Percentiles rank a stretch among this genome's conserved stretches.
phyloP scores from a whole-genome alignment of 345 rosid genomes.

The Euphorbia peplus region DNA sequence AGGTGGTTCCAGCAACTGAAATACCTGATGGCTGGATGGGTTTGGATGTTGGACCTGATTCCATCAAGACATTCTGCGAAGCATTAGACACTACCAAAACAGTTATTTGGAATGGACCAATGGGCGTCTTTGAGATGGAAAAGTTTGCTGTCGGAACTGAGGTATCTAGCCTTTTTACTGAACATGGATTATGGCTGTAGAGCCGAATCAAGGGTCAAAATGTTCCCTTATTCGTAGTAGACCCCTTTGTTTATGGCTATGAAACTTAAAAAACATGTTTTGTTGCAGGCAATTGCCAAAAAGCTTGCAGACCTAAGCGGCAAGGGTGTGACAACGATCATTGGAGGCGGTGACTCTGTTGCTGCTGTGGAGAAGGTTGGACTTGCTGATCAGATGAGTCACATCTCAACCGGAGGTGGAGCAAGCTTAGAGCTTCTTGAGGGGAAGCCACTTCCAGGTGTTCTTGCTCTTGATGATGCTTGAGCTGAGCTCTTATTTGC shows the following conservation, averaged over 20 bases:
- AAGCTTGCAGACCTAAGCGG: conserved; percentile 82
- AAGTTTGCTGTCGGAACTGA: conserved; percentile 90
- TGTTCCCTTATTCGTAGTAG: background rate
- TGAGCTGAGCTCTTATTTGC: conserved; percentile 13
- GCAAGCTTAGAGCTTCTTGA: conserved; percentile 97
- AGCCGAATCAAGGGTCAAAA: too few species aligned
- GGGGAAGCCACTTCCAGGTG: conserved; percentile 88
- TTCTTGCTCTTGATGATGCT: conserved; percentile 87
- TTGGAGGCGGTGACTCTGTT: conserved; percentile 96
- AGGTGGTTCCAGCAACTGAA: conserved; percentile 74
- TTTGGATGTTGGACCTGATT: conserved; percentile 86
- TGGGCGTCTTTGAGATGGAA: conserved; percentile 94
- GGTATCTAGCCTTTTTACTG: conserved; percentile 31
- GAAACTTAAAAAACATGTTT: background rate
- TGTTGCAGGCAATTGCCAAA: conserved; percentile 67
- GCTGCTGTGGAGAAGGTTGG: conserved; percentile 96
- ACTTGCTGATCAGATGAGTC: conserved; percentile 92
- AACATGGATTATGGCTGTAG: background rate
- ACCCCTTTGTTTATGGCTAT: background rate
- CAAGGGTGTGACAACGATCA: conserved; percentile 89
- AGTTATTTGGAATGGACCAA: conserved; percentile 95
- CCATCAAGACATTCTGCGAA: conserved; percentile 61
- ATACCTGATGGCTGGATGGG: conserved; percentile 98
- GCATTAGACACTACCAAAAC: conserved; percentile 71
- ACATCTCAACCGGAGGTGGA: conserved; percentile 95